Evolutionary conservation across 805 yeast species (phyloP).

Genomic region (Starmerella stellata): DNA sequence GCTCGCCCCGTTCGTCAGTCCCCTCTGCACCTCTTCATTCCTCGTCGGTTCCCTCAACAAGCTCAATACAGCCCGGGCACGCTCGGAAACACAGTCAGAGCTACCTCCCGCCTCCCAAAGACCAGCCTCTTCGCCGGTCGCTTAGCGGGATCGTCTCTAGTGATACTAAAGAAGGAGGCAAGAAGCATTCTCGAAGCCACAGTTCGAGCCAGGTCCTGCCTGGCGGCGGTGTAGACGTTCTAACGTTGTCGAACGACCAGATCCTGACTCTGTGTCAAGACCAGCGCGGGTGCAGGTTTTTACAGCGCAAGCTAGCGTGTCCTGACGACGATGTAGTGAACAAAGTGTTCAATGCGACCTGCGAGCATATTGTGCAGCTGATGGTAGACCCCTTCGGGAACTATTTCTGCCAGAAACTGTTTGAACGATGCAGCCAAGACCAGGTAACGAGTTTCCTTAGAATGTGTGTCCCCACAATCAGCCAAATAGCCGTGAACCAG

Average conservation of each 20-base stretch:
- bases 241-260: conserved; percentile 24
- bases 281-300: conserved; percentile 88
- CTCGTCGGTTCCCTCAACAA: too few species aligned
- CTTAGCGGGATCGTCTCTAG: not conserved
- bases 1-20: too few species aligned
- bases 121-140: not conserved
- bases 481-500: conserved; percentile 70
- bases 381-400: conserved; percentile 97
- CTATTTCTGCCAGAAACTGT: conserved; percentile 73
- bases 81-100: not conserved
- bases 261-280: conserved; percentile 75
- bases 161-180: not conserved
- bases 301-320: conserved; percentile 69
- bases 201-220: not conserved
- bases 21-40: too few species aligned
- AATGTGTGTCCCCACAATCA: conserved; percentile 55
- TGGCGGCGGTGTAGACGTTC: not conserved
- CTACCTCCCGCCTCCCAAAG: not conserved
- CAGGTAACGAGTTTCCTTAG: conserved; percentile 55
- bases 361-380: conserved; percentile 58
- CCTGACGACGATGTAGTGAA: conserved; percentile 19
- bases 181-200: not conserved
- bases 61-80: not conserved
- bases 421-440: conserved; percentile 52
- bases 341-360: conserved; percentile 64